Conservation (phyloP, 1,139 yeast genomes). For the Saccharomyces uvarum region DNA sequence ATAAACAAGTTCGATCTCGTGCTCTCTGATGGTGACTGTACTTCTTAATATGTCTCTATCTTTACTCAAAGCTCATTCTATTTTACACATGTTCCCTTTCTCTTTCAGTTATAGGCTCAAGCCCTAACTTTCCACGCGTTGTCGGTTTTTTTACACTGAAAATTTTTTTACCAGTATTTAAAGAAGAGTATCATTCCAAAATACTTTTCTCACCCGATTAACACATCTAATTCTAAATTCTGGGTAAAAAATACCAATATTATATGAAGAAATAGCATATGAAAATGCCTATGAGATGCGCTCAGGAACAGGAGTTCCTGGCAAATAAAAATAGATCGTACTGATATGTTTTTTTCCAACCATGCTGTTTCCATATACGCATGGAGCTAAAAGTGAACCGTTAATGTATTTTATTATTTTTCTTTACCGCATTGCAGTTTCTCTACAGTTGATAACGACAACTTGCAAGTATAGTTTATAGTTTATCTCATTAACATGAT, state of each 20-base stretch:
- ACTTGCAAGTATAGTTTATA: background rate
- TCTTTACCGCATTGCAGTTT: background rate
- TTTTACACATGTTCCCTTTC: background rate
- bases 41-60: background rate
- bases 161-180: background rate
- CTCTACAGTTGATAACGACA: background rate
- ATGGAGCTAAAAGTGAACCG: background rate
- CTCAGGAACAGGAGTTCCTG: constrained; percentile 14
- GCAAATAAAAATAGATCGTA: constrained; percentile 5
- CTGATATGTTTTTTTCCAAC: background rate
- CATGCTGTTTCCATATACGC: background rate
- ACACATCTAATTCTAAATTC: background rate
- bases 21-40: background rate
- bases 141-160: background rate
- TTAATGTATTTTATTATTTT: background rate
- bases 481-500: constrained; percentile 18
- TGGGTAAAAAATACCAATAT: background rate
- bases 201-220: background rate
- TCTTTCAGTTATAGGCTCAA: background rate
- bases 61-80: background rate
- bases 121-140: constrained; percentile 1
- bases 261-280: background rate
- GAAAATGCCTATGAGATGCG: background rate
- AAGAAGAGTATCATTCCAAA: background rate
- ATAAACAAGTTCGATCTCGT: background rate